Base-by-base conservation (phyloP, 768 basidiomycete genomes). In the Jaapia argillacea region DNA sequence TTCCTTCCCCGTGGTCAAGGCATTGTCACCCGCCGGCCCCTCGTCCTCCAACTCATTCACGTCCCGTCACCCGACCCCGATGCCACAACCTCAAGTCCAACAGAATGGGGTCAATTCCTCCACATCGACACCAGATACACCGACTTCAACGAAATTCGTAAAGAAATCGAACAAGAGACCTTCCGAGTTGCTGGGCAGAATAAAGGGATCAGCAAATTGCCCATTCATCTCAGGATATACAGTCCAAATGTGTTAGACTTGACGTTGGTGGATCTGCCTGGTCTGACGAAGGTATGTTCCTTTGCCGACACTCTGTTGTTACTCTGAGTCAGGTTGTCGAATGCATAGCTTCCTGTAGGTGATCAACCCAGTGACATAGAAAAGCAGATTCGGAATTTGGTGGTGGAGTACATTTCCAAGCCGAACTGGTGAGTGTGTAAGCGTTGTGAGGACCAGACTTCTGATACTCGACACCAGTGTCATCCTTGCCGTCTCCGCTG, bases 321-420 rank as follows among this genome's bases (percentile, higher is more conserved):
- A 20, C n/a, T n/a, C n/a, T n/a, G n/a, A n/a, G n/a, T n/a, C n/a
- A n/a, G n/a, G n/a, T n/a, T n/a, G n/a, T 13, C 25, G n/a, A 31
- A 22, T 47, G 1, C 27, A 37, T 51, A 92, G 89, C 90, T 94
- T 50, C 91, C 91, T 0, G 91, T 94, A 4, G 90, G 93, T 10
- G 92, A 96, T 61, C 94, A 99, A 62, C 94, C 94, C 4, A 90
- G 91, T 48, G 94, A 99, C 57, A 99, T 99, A 40, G 94, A 99
- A 58, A 73, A 86, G 16, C 96, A 98, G 65, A 98, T 99, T 51
- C 84, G 92, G 46, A 86, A 77, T 53, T 71, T 99, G 22, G 89
- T 99, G n/a, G 58, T 88, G 14, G 96, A 98, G 48, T 98, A 96
- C 57, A 91, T 99, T 55, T 83, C 90, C 41, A 93, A 93, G 65